Evolutionary conservation across 1,284 basidiomycete genomes (phyloP).

Genomic region (Mycena citricolor): DNA sequence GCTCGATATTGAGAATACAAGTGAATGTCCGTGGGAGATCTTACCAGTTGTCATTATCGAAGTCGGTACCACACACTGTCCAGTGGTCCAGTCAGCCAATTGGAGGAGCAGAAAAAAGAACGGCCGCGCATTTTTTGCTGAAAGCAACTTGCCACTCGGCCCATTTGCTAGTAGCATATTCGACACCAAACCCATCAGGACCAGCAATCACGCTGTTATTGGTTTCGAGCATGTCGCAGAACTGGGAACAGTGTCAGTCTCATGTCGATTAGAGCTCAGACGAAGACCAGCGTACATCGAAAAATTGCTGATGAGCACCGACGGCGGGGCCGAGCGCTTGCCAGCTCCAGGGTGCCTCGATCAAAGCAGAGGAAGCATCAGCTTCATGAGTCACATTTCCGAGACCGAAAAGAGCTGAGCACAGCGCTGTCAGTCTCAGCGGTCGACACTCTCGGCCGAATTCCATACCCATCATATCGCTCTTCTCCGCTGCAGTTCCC

Average conservation of each 20-base stretch:
- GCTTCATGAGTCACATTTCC: slow-evolving; percentile 44
- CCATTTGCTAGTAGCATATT: slow-evolving; percentile 48
- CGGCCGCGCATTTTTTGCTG: no score
- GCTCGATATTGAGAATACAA: background rate
- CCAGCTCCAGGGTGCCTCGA: slow-evolving; percentile 18
- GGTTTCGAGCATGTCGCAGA: slow-evolving; percentile 58
- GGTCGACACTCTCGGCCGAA: slow-evolving; percentile 37
- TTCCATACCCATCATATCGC: slow-evolving; percentile 13
- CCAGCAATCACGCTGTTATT: slow-evolving; percentile 46
- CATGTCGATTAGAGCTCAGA: no score
- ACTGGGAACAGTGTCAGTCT: no score
- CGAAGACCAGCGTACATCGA: background rate
- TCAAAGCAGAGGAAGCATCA: slow-evolving; percentile 40
- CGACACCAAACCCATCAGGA: slow-evolving; percentile 45
- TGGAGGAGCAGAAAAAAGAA: no score
- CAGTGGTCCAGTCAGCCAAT: no score
- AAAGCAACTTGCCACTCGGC: slow-evolving; percentile 36
- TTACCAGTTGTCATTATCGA: no score
- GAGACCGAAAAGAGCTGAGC: slow-evolving; percentile 43
- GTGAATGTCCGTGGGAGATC: background rate
- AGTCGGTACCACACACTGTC: no score
- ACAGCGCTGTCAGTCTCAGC: no score
- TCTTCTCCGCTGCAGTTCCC: slow-evolving; percentile 23
- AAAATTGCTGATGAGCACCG: slow-evolving; percentile 26
- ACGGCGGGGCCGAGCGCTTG: slow-evolving; percentile 8